Evolutionary conservation across 179 eudicot species (phyloP).

Genomic region (Amaranthus tricolor): DNA sequence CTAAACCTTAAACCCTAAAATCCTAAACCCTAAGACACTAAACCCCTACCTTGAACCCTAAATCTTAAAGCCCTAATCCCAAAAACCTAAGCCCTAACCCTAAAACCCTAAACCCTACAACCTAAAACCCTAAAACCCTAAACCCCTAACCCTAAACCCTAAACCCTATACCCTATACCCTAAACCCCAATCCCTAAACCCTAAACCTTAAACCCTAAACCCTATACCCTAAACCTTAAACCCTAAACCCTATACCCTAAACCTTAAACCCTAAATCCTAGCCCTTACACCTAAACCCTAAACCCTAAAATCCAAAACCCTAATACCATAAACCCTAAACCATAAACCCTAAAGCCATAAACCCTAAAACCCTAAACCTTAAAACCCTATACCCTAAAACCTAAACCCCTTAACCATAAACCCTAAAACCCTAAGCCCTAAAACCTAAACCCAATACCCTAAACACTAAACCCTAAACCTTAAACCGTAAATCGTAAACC

Average conservation of each 20-base stretch:
- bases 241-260: constrained; percentile 13
- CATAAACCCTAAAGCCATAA: constrained; percentile 3
- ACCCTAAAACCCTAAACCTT: constrained; percentile 13
- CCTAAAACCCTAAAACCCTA: too few species aligned
- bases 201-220: constrained; percentile 17
- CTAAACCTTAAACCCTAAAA: constrained; percentile 17
- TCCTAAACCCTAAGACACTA: constrained; percentile 17
- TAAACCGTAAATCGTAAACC: too few species aligned
- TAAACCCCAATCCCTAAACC: constrained; percentile 17
- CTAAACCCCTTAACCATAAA: too few species aligned
- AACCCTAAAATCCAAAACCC: constrained; percentile 9
- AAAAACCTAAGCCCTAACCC: constrained; percentile 12
- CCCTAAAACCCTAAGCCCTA: too few species aligned
- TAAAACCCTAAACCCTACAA: too few species aligned
- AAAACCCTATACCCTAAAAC: too few species aligned
- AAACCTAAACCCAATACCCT: too few species aligned
- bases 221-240: constrained; percentile 14
- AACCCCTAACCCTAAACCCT: too few species aligned
- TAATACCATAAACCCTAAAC: too few species aligned
- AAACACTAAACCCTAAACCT: too few species aligned
- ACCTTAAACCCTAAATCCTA: constrained; percentile 16
- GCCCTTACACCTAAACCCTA: constrained; percentile 8
- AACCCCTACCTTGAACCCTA: neutral
- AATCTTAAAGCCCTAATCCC: constrained; percentile 5
- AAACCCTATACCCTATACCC: too few species aligned